A percentile compares a stretch with the other conserved stretches of the same genome.
Conservation (phyloP, 2,329 filamentous ascomycete species). For the Nigrograna mackinnonii region DNA sequence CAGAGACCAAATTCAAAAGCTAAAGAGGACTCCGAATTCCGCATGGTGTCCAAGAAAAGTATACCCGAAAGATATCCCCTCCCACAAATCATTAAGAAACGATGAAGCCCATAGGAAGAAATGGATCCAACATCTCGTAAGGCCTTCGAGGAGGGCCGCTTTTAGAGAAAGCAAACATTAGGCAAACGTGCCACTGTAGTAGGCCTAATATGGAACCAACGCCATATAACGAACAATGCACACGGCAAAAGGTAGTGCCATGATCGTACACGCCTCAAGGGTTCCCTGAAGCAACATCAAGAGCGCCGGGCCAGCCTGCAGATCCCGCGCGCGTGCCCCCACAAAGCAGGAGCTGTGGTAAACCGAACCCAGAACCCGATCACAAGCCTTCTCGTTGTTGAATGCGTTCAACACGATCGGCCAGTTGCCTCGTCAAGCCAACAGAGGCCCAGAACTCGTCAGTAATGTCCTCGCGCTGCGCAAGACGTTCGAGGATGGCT, state of each 20-base stretch:
- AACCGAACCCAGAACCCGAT: no score
- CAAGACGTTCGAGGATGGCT: constrained; percentile 70
- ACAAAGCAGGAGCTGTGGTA: constrained; percentile 1
- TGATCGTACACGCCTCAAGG: constrained; percentile 5
- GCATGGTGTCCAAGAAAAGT: no score
- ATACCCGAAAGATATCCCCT: no score
- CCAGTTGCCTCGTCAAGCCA: constrained; percentile 40
- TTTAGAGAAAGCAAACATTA: no score
- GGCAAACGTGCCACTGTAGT: no score
- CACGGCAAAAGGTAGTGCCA: constrained; percentile 3
- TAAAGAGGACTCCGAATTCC: no score
- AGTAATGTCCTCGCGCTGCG: constrained; percentile 73
- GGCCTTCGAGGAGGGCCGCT: no score
- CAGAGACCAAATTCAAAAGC: no score
- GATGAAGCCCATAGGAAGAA: no score
- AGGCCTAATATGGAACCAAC: background rate
- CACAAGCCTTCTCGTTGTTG: constrained; percentile 34
- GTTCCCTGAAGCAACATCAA: background rate
- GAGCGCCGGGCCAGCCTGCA: constrained; percentile 9
- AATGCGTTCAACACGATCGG: constrained; percentile 37
- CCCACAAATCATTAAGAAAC: no score
- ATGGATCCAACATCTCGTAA: no score
- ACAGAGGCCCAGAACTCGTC: constrained; percentile 75
- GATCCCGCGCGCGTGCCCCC: constrained; percentile 4
- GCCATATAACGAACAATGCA: constrained; percentile 4